Evolutionary conservation across 1,284 basidiomycete species (phyloP).

Genomic region (Sporisorium reilianum): DNA sequence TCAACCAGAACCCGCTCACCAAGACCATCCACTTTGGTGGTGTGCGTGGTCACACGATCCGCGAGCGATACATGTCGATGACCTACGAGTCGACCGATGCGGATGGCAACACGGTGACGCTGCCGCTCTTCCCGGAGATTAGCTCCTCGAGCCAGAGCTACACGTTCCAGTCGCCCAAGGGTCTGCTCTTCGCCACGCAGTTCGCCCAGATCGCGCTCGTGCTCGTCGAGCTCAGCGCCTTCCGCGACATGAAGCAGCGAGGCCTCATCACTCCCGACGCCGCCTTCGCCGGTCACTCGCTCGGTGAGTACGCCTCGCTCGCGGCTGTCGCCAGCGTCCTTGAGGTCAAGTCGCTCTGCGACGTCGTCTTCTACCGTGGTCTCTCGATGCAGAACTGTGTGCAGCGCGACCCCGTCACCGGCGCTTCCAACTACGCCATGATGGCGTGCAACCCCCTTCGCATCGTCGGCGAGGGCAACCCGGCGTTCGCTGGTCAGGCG

Average conservation of each 20-base stretch:
- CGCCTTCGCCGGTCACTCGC: conserved; percentile 95
- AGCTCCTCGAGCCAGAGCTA: conserved; percentile 73
- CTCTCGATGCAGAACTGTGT: conserved; percentile 82
- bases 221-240: conserved; percentile 96
- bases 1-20: conserved; percentile 61
- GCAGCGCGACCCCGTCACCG: conserved; percentile 52
- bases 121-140: conserved; percentile 66
- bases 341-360: conserved; percentile 93
- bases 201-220: conserved; percentile 96
- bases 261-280: conserved; percentile 92
- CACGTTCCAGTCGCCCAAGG: conserved; percentile 95
- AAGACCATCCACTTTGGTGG: conserved; percentile 98
- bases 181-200: conserved; percentile 95
- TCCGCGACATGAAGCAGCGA: conserved; percentile 96
- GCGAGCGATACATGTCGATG: conserved; percentile 99
- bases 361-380: conserved; percentile 98
- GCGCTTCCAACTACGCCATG: conserved; percentile 83
- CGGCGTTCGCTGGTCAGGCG: conserved; percentile 81
- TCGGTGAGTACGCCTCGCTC: conserved; percentile 97
- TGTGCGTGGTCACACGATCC: conserved; percentile 96
- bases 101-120: conserved; percentile 78
- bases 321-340: conserved; percentile 97
- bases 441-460: conserved; percentile 97
- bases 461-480: conserved; percentile 73
- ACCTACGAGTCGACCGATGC: conserved; percentile 90